Percentiles rank a stretch among this genome's conserved stretches.
phyloP scores from a whole-genome alignment of 192 early-diverging fungal species.

The Entomortierella parvispora region DNA sequence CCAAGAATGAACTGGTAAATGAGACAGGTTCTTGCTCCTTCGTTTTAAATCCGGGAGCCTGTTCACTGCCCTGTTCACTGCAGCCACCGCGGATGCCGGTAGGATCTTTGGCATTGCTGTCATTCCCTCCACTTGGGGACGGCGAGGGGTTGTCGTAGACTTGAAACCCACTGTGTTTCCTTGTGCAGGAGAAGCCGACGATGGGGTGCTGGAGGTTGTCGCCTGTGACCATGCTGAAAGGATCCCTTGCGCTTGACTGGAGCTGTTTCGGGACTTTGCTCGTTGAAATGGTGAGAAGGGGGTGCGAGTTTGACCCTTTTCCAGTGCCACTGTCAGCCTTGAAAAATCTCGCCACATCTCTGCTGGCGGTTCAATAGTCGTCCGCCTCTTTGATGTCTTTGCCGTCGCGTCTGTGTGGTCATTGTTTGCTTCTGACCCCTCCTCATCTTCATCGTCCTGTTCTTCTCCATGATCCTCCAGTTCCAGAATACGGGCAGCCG shows the following conservation, averaged over 20 bases:
- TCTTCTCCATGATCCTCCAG: too few relatives aligned
- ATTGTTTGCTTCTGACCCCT: not conserved
- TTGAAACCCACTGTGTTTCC: constrained; percentile 17
- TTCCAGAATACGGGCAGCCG: not conserved
- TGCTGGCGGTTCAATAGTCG: constrained; percentile 25
- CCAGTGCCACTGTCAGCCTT: constrained; percentile 28
- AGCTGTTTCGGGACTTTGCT: constrained; percentile 13
- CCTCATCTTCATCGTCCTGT: not conserved
- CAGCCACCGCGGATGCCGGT: constrained; percentile 6
- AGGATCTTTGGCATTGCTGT: constrained; percentile 38
- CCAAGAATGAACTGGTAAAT: constrained; percentile 44
- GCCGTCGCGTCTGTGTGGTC: too few relatives aligned
- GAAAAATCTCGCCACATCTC: constrained; percentile 42
- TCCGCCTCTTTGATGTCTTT: not conserved
- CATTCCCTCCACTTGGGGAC: constrained; percentile 36
- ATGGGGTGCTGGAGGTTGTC: not conserved
- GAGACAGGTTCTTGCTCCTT: constrained; percentile 21
- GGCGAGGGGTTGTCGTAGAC: constrained; percentile 11
- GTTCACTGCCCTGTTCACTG: too few relatives aligned
- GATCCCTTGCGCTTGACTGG: too few relatives aligned
- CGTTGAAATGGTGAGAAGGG: constrained; percentile 33
- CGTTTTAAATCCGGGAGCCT: constrained; percentile 23
- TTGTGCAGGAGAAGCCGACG: not conserved
- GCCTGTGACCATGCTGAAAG: not conserved
- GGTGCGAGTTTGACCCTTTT: constrained; percentile 37